Evolutionary conservation across 169 alveolate species (phyloP), one percentile per base, ranked within the genome.

Genomic region (Eimeria tenella): DNA sequence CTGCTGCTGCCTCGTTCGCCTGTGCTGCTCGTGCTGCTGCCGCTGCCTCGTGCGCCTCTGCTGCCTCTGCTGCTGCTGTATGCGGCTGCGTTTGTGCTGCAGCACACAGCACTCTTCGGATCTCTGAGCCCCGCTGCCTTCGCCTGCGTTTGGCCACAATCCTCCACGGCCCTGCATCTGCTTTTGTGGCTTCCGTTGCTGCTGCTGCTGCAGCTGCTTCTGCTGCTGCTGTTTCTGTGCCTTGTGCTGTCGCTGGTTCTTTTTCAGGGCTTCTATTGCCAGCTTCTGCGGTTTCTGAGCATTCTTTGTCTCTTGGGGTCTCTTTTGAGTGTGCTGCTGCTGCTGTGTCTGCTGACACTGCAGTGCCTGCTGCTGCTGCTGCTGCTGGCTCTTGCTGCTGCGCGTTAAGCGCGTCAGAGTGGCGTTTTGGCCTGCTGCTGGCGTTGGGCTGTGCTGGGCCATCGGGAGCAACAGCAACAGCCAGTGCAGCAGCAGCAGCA

Each of bases 291-390:
- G 68, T 1, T 0, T 13, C 68, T 58, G 19, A 2, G 42, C 42
- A 31, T 31, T 31, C 42, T 31, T 31, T 31, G 42, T 31, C 42
- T 31, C 42, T 31, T 31, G 42, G 42, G 42, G 4, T 31, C 68
- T 58, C 21, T 0, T 17, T 10, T 58, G 68, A 17, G 1, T 58
- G 19, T 17, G 68, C 74, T 9, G 74, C 23, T 9, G 11, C 74
- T 19, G 17, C 74, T 65, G 42, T 17, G 74, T 10, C 74, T 65
- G 74, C 74, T 11, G 74, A 3, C 25, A n/a, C 82, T 73, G 17
- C 82, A 25, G 17, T 42, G 11, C 50, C 53, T 9, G 82, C 82
- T 73, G 82, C 82, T 73, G 82, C 82, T 17, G 53, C 58, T 73
- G 58, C 74, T 65, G 25, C 74, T 65, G 74, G 31, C 23, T 10